phyloP scores from a whole-genome alignment of 768 basidiomycete species.

The Phaeotremella fagi region DNA sequence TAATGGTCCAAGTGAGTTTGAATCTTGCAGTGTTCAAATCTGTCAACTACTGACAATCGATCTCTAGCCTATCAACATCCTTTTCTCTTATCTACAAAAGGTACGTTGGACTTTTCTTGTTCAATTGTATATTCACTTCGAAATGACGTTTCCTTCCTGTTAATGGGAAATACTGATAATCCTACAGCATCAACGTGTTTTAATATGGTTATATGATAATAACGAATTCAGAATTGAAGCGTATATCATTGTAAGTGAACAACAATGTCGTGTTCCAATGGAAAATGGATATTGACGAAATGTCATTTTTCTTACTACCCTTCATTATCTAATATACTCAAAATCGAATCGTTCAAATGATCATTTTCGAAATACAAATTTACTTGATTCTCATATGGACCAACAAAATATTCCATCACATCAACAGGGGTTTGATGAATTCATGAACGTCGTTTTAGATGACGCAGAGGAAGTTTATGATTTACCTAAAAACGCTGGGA shows the following conservation, averaged over 20 bases:
- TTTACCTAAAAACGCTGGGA: conserved; percentile 49
- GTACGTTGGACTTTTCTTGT: conserved; percentile 1
- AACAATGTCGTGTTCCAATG: too few relatives aligned
- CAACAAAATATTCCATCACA: neutral
- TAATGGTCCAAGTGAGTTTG: conserved; percentile 90
- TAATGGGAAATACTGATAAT: neutral
- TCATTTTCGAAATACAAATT: neutral
- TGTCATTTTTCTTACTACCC: too few relatives aligned
- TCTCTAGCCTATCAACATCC: conserved; percentile 36
- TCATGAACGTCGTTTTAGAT: conserved; percentile 97
- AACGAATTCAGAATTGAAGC: conserved; percentile 95
- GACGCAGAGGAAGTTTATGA: conserved; percentile 88
- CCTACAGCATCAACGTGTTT: conserved; percentile 71
- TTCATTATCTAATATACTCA: too few relatives aligned
- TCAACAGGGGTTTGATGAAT: conserved; percentile 94
- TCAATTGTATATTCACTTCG: too few relatives aligned
- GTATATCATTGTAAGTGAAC: conserved; percentile 87
- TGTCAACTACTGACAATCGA: neutral
- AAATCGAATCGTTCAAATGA: too few relatives aligned
- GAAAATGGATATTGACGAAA: too few relatives aligned
- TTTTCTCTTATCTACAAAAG: conserved; percentile 36
- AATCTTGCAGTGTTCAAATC: neutral
- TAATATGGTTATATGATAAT: conserved; percentile 96
- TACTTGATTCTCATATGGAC: too few relatives aligned
- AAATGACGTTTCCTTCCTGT: neutral